Evolutionary conservation across 352 stramenopile genomes (phyloP), one percentile per base, ranked within the genome.

Genomic region (Phytophthora fragariaefolia): DNA sequence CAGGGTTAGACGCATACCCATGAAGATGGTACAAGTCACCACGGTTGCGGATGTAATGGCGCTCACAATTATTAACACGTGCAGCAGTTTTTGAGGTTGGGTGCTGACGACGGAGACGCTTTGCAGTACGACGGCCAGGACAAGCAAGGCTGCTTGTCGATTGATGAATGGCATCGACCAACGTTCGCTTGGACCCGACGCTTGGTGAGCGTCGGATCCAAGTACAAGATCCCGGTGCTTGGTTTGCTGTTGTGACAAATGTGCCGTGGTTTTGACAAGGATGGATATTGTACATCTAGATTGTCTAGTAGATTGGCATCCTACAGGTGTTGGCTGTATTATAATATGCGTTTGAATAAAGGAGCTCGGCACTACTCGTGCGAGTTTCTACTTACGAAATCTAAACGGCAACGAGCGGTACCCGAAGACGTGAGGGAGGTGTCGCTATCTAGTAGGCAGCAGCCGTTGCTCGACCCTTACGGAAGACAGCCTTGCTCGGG

Each of bases 401-500:
- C 18, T 23, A 1, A 4, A 24, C 28, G 20, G 47, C 34, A 42
- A 8, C 38, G 38, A 12, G 38, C 38, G n/a, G n/a, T 15, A n/a
- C n/a, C n/a, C n/a, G n/a, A n/a, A n/a, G n/a, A n/a, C n/a, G n/a
- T n/a, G n/a, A n/a, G n/a, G 32, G 26, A 27, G 15, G 12, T n/a
- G 30, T 27, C 8, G 22, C 10, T 38, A 13, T 22, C 43, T 71
- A 76, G 53, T 47, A 76, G n/a, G 48, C 48, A 12, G 66, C 46
- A 48, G 56, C 24, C 28, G 48, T 48, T 27, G 68, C 15, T 34
- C 63, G 50, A 61, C 71, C 55, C 36, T 77, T 79, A 36, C 63
- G 53, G 38, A 83, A 85, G 0, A 28, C 45, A 20, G 65, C 63
- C n/a, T 73, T 79, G 22, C 47, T 73, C 1, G 71, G 71, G 58